Evolutionary conservation across 1,139 yeast species (phyloP), one percentile per base, ranked within the genome.

Genomic region (Ashbya aceris): DNA sequence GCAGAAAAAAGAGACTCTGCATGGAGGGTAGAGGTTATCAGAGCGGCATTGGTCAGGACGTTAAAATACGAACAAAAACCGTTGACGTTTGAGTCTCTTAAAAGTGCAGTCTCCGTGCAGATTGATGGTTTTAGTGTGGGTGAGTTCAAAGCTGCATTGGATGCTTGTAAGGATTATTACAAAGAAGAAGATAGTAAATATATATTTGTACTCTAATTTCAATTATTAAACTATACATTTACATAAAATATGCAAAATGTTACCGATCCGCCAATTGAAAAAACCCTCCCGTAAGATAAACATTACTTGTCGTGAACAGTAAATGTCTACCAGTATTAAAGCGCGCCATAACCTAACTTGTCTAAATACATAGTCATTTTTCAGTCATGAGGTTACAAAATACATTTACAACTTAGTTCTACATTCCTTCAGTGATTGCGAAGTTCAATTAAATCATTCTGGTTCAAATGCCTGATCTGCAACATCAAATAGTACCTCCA

Each of bases 401-500:
- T 26, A n/a, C 34, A 32, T n/a, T 6, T 12, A 32, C 11, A 6
- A 26, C 23, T 12, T 32, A n/a, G 34, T n/a, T 13, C 17, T 33
- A 17, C 23, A 17, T 17, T 17, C 23, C 23, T 17, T 17, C n/a
- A 17, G 23, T 17, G 6, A 17, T 17, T 17, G 23, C 23, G 6
- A 17, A 17, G 23, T 17, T 17, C 23, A 17, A 17, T 17, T 17
- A 17, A 17, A 23, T 56, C 59, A 69, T 51, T 75, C 80, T 2
- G 87, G 80, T 54, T 86, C 95, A 60, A 87, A 87, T 33, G 89
- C 87, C 47, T 83, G 94, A 49, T 76, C 79, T n/a, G 95, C 91
- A 54, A 85, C 86, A 49, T 71, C 64, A 68, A 89, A 76, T 55
- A 89, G 73, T 46, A 87, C 91, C 60, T 87, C 95, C 54, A 89